Conservation (phyloP, 495 filamentous ascomycete genomes). For the Penicillium arizonense region DNA sequence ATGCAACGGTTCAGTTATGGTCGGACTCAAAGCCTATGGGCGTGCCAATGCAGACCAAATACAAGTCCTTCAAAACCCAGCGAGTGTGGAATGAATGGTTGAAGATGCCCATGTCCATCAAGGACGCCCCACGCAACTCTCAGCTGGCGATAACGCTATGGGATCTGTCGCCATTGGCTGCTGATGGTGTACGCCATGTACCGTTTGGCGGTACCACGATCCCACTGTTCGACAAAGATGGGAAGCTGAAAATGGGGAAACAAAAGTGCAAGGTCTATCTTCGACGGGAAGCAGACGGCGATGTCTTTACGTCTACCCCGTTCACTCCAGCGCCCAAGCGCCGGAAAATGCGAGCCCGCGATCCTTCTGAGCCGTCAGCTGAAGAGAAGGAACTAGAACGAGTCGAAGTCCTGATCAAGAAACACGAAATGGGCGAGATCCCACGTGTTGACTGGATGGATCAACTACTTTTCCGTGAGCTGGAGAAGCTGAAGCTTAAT, state of each 20-base stretch:
- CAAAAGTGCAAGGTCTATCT: conserved; percentile 89
- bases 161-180: conserved; percentile 82
- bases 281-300: conserved; percentile 81
- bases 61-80: conserved; percentile 78
- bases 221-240: conserved; percentile 84
- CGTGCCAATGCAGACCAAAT: conserved; percentile 86
- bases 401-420: conserved; percentile 86
- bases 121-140: conserved; percentile 71
- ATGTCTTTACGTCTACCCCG: conserved; percentile 77
- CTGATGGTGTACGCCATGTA: conserved; percentile 63
- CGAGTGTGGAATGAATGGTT: conserved; percentile 97
- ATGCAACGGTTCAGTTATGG: conserved; percentile 90
- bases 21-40: conserved; percentile 94
- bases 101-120: conserved; percentile 76
- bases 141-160: conserved; percentile 92
- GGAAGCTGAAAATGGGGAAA: conserved; percentile 82
- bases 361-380: conserved; percentile 43
- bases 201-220: conserved; percentile 96
- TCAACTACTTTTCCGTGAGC: conserved; percentile 81
- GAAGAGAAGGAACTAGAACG: conserved; percentile 77
- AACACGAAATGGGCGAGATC: conserved; percentile 97
- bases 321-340: conserved; percentile 51
- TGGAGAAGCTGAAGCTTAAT: conserved; percentile 71
- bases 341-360: conserved; percentile 45
- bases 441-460: conserved; percentile 92